phyloP scores from a whole-genome alignment of 495 filamentous ascomycete species.

The Aspergillus biplanus region DNA sequence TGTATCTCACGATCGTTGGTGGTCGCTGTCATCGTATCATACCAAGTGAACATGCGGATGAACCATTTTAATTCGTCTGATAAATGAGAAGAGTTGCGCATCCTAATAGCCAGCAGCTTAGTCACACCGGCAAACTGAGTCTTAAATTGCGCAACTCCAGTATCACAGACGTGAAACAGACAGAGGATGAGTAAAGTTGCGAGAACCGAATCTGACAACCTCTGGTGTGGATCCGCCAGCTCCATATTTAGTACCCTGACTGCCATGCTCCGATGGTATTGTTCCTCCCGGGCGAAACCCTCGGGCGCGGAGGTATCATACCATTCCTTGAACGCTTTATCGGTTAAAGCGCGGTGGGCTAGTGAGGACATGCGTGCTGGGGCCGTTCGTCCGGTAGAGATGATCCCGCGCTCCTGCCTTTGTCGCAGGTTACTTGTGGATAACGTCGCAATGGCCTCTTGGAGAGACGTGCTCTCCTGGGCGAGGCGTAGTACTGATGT shows the following conservation, averaged over 20 bases:
- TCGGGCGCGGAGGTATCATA: conserved; percentile 40
- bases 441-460: conserved; percentile 90
- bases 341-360: conserved; percentile 52
- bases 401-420: conserved; percentile 45
- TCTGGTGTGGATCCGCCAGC: conserved; percentile 71
- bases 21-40: conserved; percentile 90
- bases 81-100: conserved; percentile 58
- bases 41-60: conserved; percentile 94
- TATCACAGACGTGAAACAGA: conserved; percentile 92
- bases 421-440: conserved; percentile 79
- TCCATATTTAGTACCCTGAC: conserved; percentile 83
- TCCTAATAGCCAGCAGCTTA: conserved; percentile 82
- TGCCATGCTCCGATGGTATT: conserved; percentile 77
- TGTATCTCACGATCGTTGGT: conserved; percentile 94
- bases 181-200: conserved; percentile 88
- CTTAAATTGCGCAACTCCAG: conserved; percentile 86
- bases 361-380: conserved; percentile 54
- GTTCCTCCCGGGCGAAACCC: conserved; percentile 66
- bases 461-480: conserved; percentile 75
- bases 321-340: conserved; percentile 39
- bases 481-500: conserved; percentile 82
- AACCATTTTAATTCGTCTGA: conserved; percentile 83
- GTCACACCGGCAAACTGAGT: conserved; percentile 94
- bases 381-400: conserved; percentile 47
- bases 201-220: conserved; percentile 83